phyloP scores from a whole-genome alignment of 2,329 filamentous ascomycete species.

The Calonectria leucothoes region DNA sequence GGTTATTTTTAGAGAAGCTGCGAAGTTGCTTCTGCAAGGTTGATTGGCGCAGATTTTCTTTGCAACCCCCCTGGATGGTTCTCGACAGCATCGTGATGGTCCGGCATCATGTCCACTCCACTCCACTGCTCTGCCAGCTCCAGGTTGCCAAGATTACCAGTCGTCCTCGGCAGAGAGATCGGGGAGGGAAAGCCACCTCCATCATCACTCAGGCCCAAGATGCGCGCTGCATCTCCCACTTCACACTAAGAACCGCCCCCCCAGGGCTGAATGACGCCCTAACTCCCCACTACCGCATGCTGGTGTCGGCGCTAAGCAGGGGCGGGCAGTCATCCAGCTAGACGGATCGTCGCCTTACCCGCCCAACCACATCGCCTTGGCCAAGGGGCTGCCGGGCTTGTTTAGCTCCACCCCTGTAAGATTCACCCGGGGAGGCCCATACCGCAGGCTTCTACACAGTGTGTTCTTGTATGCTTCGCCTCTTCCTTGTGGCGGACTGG shows the following conservation, averaged over 20 bases:
- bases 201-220: background rate
- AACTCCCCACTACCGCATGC: background rate
- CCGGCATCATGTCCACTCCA: background rate
- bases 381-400: background rate
- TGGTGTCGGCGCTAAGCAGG: background rate
- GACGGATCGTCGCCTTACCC: conserved; percentile 8
- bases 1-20: background rate
- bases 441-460: background rate
- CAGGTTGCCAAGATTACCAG: background rate
- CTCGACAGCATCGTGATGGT: background rate
- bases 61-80: background rate
- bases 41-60: background rate
- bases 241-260: background rate
- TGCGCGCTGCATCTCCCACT: background rate
- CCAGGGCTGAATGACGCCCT: background rate
- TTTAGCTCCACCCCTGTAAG: background rate
- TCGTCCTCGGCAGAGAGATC: background rate
- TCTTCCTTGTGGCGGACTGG: background rate
- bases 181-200: background rate
- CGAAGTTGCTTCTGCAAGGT: background rate
- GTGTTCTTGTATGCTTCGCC: background rate
- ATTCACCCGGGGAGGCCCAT: background rate
- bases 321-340: background rate
- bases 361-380: conserved; percentile 2
- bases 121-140: background rate